Conservation (phyloP, 192 early-diverging fungal species). For the Paraglomus occultum region DNA sequence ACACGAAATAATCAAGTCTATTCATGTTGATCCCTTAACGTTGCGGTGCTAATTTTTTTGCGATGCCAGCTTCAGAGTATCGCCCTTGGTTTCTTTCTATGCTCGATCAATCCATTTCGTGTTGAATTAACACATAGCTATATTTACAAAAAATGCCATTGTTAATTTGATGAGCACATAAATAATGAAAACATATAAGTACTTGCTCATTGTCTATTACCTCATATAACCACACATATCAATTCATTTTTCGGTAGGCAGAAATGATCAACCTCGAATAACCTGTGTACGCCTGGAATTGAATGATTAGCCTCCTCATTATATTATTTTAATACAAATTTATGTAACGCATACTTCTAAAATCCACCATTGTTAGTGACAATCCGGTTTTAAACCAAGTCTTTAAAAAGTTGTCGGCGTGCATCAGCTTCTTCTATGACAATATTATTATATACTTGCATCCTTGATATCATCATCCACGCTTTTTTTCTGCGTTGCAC, state of each 20-base stretch:
- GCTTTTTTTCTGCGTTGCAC: constrained; percentile 24
- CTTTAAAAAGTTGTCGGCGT: constrained; percentile 21
- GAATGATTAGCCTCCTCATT: constrained; percentile 22
- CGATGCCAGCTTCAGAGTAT: constrained; percentile 26
- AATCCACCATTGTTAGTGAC: constrained; percentile 29
- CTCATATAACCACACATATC: constrained; percentile 29
- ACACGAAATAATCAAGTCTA: constrained; percentile 29
- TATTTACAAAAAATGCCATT: constrained; percentile 28
- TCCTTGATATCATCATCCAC: constrained; percentile 26
- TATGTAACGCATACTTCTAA: constrained; percentile 25
- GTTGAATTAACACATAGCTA: constrained; percentile 31
- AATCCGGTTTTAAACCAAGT: constrained; percentile 26
- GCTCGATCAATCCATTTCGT: constrained; percentile 25
- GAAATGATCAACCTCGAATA: constrained; percentile 28
- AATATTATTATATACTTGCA: constrained; percentile 26
- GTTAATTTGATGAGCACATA: constrained; percentile 25
- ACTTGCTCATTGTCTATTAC: constrained; percentile 25
- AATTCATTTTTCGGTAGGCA: constrained; percentile 19
- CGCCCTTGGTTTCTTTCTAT: constrained; percentile 30
- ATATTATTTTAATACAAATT: constrained; percentile 26
- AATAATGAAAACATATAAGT: constrained; percentile 14
- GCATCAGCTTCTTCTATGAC: constrained; percentile 28
- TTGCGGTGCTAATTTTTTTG: constrained; percentile 29
- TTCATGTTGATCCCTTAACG: constrained; percentile 29
- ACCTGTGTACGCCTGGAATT: constrained; percentile 26